phyloP scores from a whole-genome alignment of 768 basidiomycete species.

The Bullera alba region DNA sequence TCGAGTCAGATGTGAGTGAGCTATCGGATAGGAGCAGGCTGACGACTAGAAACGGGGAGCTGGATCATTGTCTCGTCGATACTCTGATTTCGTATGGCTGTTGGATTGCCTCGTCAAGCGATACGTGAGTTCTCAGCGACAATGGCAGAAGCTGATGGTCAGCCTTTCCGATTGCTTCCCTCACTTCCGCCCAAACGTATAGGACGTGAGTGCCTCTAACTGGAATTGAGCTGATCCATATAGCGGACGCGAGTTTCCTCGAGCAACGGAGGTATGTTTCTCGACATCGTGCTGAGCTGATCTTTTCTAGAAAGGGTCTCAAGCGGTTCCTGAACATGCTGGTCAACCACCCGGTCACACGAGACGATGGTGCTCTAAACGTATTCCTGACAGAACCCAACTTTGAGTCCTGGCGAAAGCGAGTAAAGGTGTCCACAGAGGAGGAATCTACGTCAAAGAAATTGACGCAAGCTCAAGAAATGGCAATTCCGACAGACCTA shows the following conservation, averaged over 20 bases:
- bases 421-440: conserved; percentile 64
- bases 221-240: not conserved
- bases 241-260: conserved; percentile 81
- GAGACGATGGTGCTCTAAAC: conserved; percentile 73
- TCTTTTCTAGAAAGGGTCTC: conserved; percentile 62
- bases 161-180: conserved; percentile 82
- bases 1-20: conserved; percentile 63
- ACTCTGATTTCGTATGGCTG: conserved; percentile 86
- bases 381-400: conserved; percentile 76
- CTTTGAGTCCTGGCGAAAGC: conserved; percentile 82
- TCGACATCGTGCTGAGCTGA: conserved; percentile 1
- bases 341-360: conserved; percentile 86
- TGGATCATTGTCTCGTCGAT: conserved; percentile 69
- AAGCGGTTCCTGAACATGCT: conserved; percentile 71
- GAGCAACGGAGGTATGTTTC: conserved; percentile 70
- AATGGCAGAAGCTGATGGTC: not conserved
- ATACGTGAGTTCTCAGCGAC: conserved; percentile 49
- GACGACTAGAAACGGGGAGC: conserved; percentile 53
- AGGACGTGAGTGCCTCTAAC: conserved; percentile 57
- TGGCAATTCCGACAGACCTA: conserved; percentile 85
- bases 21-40: conserved; percentile 1
- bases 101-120: conserved; percentile 77
- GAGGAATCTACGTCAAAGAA: conserved; percentile 63
- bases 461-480: conserved; percentile 59
- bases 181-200: conserved; percentile 85